These are phyloP conservation scores for Cicer bijugum DNA, from an alignment of 306 rosid genomes.

Conservation along the genomic window DNA sequence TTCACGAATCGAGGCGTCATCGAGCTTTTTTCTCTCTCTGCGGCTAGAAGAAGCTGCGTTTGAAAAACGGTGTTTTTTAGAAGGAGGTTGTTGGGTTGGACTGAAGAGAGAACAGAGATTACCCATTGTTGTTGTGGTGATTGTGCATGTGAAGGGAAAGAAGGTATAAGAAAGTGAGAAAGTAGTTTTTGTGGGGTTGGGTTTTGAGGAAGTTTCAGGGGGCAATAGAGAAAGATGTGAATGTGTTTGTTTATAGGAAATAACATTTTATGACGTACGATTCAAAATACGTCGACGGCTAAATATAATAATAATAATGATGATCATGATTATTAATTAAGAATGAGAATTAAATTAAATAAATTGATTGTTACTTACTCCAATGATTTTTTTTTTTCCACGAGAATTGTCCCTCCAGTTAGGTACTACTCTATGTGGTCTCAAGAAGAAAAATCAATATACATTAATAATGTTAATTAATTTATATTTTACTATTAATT, in stretches of 20 bases:
- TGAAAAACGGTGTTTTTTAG: conserved; percentile 65
- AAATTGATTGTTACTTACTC: too few species aligned
- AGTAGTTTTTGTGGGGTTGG: conserved; percentile 8
- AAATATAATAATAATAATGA: background rate
- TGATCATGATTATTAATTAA: background rate
- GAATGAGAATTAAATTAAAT: background rate
- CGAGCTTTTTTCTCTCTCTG: conserved; percentile 64
- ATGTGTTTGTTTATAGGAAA: conserved; percentile 31
- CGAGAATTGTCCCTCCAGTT: too few species aligned
- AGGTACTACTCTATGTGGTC: too few species aligned
- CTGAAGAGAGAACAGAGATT: conserved; percentile 73
- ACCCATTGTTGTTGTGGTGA: conserved; percentile 61
- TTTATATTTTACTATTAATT: too few species aligned
- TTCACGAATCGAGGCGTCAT: conserved; percentile 63
- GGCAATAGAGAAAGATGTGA: conserved; percentile 23
- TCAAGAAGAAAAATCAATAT: too few species aligned
- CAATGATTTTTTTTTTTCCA: too few species aligned
- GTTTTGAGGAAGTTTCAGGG: conserved; percentile 32
- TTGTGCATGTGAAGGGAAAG: conserved; percentile 47
- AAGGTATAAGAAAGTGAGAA: background rate
- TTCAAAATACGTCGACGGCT: conserved; percentile 20
- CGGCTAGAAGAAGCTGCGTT: conserved; percentile 57
- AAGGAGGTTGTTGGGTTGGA: conserved; percentile 41
- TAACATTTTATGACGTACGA: conserved; percentile 34
- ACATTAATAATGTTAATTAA: too few species aligned